These are phyloP conservation scores for Fusarium foetens DNA, from an alignment of 2,329 filamentous ascomycete species.

Conservation along the genomic window DNA sequence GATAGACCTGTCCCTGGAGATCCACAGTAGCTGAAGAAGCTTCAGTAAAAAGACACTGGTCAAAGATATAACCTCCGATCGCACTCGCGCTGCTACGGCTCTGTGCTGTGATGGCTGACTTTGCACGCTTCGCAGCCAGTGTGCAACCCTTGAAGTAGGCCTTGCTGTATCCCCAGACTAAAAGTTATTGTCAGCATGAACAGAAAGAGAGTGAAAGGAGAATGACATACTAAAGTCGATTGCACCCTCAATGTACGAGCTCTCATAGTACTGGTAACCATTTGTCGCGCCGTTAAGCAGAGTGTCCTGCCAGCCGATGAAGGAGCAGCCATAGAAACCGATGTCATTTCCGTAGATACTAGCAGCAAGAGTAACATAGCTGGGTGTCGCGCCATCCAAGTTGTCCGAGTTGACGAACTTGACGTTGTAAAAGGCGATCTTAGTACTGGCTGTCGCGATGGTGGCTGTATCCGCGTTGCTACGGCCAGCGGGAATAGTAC, in stretches of 20 bases:
- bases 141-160: slow-evolving; percentile 41
- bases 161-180: slow-evolving; percentile 40
- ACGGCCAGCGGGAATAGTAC: slow-evolving; percentile 41
- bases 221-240: slow-evolving; percentile 15
- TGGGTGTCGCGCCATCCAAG: slow-evolving; percentile 19
- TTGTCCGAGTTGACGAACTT: slow-evolving; percentile 55
- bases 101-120: slow-evolving; percentile 43
- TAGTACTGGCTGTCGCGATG: slow-evolving; percentile 50
- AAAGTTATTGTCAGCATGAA: background rate
- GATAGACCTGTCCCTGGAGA: slow-evolving; percentile 52
- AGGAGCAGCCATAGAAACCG: slow-evolving; percentile 51
- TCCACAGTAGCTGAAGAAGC: slow-evolving; percentile 37
- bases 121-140: slow-evolving; percentile 30
- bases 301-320: slow-evolving; percentile 38
- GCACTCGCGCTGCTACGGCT: slow-evolving; percentile 42
- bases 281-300: slow-evolving; percentile 29
- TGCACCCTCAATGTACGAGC: slow-evolving; percentile 29
- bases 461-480: slow-evolving; percentile 39
- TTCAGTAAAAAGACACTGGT: slow-evolving; percentile 51
- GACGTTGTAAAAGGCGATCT: slow-evolving; percentile 51
- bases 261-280: slow-evolving; percentile 38
- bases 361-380: slow-evolving; percentile 36
- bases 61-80: slow-evolving; percentile 55
- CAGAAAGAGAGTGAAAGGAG: background rate
- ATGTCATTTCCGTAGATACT: slow-evolving; percentile 51